phyloP scores from a whole-genome alignment of 1,139 yeast species.

The Sugiyamaella neomexicana region DNA sequence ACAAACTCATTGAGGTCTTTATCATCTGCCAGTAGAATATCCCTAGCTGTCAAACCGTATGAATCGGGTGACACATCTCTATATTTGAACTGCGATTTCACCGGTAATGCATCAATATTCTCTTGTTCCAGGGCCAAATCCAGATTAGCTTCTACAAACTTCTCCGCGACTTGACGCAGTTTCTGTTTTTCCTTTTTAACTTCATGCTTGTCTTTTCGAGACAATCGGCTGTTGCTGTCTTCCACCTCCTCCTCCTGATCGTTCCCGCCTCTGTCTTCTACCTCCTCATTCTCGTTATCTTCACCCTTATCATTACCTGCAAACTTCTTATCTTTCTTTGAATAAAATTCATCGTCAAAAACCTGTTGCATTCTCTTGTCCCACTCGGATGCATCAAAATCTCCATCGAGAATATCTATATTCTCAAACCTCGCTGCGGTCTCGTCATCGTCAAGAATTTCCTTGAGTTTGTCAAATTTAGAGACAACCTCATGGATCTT shows the following conservation, averaged over 20 bases:
- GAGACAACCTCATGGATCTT: slow-evolving; percentile 79
- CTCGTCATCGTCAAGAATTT: slow-evolving; percentile 71
- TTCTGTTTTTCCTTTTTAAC: slow-evolving; percentile 63
- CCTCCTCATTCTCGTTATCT: slow-evolving; percentile 26
- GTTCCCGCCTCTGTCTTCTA: slow-evolving; percentile 32
- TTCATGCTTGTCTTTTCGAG: slow-evolving; percentile 53
- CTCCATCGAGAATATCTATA: slow-evolving; percentile 70
- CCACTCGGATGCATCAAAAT: slow-evolving; percentile 92
- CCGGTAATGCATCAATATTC: slow-evolving; percentile 45
- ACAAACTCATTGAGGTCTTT: slow-evolving; percentile 76
- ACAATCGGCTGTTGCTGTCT: slow-evolving; percentile 28
- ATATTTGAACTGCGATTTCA: slow-evolving; percentile 71
- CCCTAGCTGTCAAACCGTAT: slow-evolving; percentile 82
- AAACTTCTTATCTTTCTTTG: slow-evolving; percentile 54
- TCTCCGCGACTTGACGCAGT: slow-evolving; percentile 66
- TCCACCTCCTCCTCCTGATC: slow-evolving; percentile 27
- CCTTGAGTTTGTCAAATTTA: slow-evolving; percentile 70
- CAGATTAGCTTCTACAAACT: slow-evolving; percentile 60
- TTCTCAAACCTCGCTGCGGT: slow-evolving; percentile 69
- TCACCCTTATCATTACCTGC: slow-evolving; percentile 44
- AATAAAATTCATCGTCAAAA: slow-evolving; percentile 77
- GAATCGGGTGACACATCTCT: slow-evolving; percentile 95
- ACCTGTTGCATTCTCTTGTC: slow-evolving; percentile 81
- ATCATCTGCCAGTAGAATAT: slow-evolving; percentile 88
- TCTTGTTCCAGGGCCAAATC: slow-evolving; percentile 39